A percentile compares a stretch with the other conserved stretches of the same genome.
Conservation (phyloP, 2,329 filamentous ascomycete genomes). For the Emmonsiellopsis sp. region DNA sequence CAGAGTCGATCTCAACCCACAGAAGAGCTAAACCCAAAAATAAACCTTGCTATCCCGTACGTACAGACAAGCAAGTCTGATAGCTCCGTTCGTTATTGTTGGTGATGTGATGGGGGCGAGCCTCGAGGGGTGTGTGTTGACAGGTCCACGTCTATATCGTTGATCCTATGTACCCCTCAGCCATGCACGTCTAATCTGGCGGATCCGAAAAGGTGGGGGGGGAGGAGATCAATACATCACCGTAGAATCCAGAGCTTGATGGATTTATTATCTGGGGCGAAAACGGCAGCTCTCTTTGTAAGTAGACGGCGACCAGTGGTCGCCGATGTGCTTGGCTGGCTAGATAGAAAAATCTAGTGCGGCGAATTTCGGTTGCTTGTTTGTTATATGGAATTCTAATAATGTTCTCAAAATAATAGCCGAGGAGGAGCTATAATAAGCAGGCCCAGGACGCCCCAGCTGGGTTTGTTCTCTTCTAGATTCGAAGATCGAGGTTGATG, state of each 20-base stretch:
- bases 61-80: too few relatives aligned
- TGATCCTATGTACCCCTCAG: neutral
- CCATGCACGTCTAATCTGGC: neutral
- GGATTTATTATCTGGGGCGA: neutral
- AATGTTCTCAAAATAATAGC: neutral
- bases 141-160: neutral
- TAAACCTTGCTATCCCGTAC: too few relatives aligned
- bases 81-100: too few relatives aligned
- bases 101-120: too few relatives aligned
- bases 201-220: neutral
- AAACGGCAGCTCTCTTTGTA: neutral
- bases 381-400: neutral
- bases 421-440: neutral
- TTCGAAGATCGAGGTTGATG: too few relatives aligned
- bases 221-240: neutral
- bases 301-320: neutral
- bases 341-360: neutral
- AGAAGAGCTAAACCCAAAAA: slow-evolving; percentile 2
- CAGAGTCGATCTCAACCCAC: slow-evolving; percentile 1
- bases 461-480: too few relatives aligned
- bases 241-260: neutral
- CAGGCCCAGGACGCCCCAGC: neutral
- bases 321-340: slow-evolving; percentile 1
- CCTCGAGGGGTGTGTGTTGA: too few relatives aligned
- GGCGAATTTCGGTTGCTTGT: neutral